Conservation (phyloP, 495 filamentous ascomycete genomes). For the Physcia stellaris region DNA sequence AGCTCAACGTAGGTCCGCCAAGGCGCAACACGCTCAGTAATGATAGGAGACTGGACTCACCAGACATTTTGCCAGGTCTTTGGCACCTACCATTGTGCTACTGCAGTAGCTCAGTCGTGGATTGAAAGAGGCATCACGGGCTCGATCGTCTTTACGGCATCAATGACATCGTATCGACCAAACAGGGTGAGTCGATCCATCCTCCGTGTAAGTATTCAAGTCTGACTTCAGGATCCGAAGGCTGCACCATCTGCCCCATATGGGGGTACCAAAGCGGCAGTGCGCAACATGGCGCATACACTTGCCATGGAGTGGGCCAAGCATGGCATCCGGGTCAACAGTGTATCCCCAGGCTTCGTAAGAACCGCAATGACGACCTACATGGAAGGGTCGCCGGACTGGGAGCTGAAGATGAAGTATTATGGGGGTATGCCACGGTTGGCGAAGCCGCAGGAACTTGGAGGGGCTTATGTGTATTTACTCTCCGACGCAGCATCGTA, state of each 20-base stretch:
- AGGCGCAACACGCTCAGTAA: too few species aligned
- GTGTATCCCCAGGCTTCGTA: conserved; percentile 25
- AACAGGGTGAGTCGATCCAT: conserved; percentile 20
- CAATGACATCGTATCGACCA: conserved; percentile 33
- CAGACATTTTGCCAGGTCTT: conserved; percentile 17
- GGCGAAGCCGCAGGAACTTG: conserved; percentile 25
- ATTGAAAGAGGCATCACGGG: conserved; percentile 28
- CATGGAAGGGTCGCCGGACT: conserved; percentile 27
- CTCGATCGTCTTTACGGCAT: conserved; percentile 31
- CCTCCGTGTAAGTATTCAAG: not conserved
- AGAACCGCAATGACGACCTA: conserved; percentile 26
- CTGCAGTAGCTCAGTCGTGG: conserved; percentile 24
- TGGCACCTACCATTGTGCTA: conserved; percentile 28
- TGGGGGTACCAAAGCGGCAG: conserved; percentile 20
- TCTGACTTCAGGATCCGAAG: not conserved
- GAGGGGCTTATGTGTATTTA: conserved; percentile 30
- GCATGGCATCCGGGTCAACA: conserved; percentile 32
- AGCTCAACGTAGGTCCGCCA: conserved; percentile 24
- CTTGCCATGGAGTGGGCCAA: conserved; percentile 35
- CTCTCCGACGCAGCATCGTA: conserved; percentile 23
- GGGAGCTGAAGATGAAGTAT: conserved; percentile 26
- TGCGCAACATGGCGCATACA: conserved; percentile 25
- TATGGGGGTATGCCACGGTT: conserved; percentile 31
- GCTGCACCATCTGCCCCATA: conserved; percentile 8
- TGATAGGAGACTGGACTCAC: too few species aligned